A percentile compares a stretch with the other conserved stretches of the same genome.
phyloP scores from a whole-genome alignment of 441 rosid genomes.

The Aquilaria agallochum region DNA sequence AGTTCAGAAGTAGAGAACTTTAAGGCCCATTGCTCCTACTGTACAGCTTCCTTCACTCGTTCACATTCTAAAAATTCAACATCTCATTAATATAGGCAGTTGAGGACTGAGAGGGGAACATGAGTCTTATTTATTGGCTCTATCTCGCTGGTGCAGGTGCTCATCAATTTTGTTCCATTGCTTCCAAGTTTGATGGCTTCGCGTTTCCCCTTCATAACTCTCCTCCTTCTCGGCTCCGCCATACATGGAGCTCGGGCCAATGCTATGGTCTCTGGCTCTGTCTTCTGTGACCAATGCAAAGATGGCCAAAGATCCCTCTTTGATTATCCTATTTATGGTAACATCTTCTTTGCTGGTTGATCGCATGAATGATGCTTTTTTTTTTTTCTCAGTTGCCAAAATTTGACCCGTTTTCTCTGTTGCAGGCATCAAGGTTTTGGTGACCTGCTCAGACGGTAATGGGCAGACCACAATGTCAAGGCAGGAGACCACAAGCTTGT shows the following conservation, averaged over 20 bases:
- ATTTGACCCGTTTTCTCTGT: neutral
- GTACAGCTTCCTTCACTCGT: slow-evolving; percentile 3
- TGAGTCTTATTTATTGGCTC: slow-evolving; percentile 14
- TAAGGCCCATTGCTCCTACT: slow-evolving; percentile 16
- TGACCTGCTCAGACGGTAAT: slow-evolving; percentile 49
- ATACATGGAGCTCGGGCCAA: slow-evolving; percentile 43
- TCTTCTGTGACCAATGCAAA: slow-evolving; percentile 91
- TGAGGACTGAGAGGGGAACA: slow-evolving; percentile 19
- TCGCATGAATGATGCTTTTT: neutral
- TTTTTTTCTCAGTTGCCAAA: neutral
- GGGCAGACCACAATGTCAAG: slow-evolving; percentile 59
- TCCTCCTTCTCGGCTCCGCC: slow-evolving; percentile 46
- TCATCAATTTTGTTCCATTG: slow-evolving; percentile 12
- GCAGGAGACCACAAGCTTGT: slow-evolving; percentile 64
- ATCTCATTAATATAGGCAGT: slow-evolving; percentile 31
- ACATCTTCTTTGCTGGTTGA: slow-evolving; percentile 1
- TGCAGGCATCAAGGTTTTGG: slow-evolving; percentile 56
- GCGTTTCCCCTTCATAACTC: slow-evolving; percentile 30
- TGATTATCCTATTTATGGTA: slow-evolving; percentile 77
- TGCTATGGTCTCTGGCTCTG: slow-evolving; percentile 66
- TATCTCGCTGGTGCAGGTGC: slow-evolving; percentile 9
- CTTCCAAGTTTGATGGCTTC: slow-evolving; percentile 39
- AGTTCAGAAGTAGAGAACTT: neutral
- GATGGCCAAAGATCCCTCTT: slow-evolving; percentile 72
- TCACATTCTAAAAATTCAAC: neutral